Evolutionary conservation across 495 filamentous ascomycete genomes (phyloP).

Genomic region (Trichocladium uniseriatum): DNA sequence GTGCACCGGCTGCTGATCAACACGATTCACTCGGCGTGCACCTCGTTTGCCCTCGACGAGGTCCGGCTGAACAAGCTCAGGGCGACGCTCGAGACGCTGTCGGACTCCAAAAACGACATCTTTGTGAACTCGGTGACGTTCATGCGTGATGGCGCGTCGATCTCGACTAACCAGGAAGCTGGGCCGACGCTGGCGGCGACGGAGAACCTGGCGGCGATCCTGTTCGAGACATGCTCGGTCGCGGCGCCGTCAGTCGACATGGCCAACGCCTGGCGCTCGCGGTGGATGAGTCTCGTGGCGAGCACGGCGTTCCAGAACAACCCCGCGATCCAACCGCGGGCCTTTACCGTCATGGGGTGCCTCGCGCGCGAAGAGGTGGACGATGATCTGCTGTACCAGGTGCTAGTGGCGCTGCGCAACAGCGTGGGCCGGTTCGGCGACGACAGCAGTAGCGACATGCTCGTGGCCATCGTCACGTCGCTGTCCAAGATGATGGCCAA

Average conservation of each 20-base stretch:
- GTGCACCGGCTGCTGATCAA: conserved; percentile 55
- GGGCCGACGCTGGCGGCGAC: conserved; percentile 41
- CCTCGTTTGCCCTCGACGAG: conserved; percentile 50
- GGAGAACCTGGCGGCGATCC: conserved; percentile 43
- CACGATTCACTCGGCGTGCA: conserved; percentile 55
- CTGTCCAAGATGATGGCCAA: conserved; percentile 63
- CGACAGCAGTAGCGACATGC: conserved; percentile 53
- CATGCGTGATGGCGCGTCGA: conserved; percentile 34
- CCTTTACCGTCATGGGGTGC: conserved; percentile 62
- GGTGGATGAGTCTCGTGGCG: conserved; percentile 62
- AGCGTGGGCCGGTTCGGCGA: conserved; percentile 51
- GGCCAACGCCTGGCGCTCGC: conserved; percentile 58
- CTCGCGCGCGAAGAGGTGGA: conserved; percentile 58
- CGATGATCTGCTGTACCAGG: conserved; percentile 59
- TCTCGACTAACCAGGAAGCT: conserved; percentile 39
- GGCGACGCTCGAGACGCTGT: conserved; percentile 43
- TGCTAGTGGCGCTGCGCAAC: conserved; percentile 53
- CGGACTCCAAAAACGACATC: conserved; percentile 44
- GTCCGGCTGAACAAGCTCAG: conserved; percentile 43
- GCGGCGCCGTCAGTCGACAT: conserved; percentile 54
- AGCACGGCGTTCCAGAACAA: conserved; percentile 64
- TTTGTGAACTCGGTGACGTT: conserved; percentile 33
- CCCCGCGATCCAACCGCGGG: conserved; percentile 56
- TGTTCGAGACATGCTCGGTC: conserved; percentile 52
- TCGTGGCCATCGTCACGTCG: conserved; percentile 53